phyloP scores from a whole-genome alignment of 768 basidiomycete species.

The Psilocybe azurescens region DNA sequence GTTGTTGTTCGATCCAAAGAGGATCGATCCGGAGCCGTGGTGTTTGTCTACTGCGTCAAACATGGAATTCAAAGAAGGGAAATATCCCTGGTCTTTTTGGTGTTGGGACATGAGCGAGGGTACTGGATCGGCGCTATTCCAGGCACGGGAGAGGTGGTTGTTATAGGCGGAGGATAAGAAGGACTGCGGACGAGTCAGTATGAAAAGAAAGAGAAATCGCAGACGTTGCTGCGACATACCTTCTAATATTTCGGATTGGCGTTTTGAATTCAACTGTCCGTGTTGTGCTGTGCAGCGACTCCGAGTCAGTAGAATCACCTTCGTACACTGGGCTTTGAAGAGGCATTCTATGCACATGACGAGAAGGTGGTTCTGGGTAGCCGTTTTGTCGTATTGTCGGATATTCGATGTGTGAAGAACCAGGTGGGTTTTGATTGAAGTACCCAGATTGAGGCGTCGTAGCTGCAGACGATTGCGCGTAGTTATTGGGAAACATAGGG shows the following conservation, averaged over 20 bases:
- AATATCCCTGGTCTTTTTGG: conserved; percentile 79
- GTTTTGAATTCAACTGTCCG: conserved; percentile 21
- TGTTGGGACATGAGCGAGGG: conserved; percentile 79
- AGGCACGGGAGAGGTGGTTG: conserved; percentile 75
- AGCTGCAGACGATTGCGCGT: conserved; percentile 19
- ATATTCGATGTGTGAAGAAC: conserved; percentile 21
- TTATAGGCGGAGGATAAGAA: conserved; percentile 61
- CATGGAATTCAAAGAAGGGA: conserved; percentile 80
- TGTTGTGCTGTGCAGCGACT: conserved; percentile 38
- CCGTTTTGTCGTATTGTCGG: conserved; percentile 21
- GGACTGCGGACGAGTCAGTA: conserved; percentile 24
- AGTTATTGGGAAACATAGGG: conserved; percentile 18
- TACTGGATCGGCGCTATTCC: conserved; percentile 56
- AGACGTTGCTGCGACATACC: conserved; percentile 19
- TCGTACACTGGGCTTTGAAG: conserved; percentile 68
- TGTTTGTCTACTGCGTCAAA: conserved; percentile 48
- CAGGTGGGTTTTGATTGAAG: conserved; percentile 21
- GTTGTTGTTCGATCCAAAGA: conserved; percentile 43
- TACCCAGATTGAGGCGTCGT: conserved; percentile 24
- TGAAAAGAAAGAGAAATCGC: conserved; percentile 19
- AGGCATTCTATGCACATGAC: conserved; percentile 50
- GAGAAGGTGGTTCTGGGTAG: conserved; percentile 14
- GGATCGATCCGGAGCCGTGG: conserved; percentile 44
- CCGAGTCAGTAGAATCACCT: conserved; percentile 51
- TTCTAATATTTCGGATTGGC: conserved; percentile 29